Base-by-base conservation (phyloP, 192 early-diverging fungal genomes). In the Powellomyces hirtus region DNA sequence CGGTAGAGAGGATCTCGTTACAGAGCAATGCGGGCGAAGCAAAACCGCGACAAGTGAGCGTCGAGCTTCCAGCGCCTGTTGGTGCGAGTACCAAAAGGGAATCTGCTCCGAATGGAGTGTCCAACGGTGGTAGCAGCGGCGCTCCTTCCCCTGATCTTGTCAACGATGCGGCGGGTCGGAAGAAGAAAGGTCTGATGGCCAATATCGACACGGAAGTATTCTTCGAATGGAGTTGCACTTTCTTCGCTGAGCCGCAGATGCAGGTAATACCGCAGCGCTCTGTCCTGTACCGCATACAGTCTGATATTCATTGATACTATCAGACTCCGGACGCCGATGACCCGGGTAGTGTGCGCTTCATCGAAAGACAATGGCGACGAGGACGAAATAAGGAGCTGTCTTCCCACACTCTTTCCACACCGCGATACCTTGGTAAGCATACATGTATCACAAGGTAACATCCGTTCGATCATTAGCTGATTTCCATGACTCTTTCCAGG, bases 211-310 rank as follows among this genome's bases (percentile, higher is more conserved):
- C 89, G 35, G 75, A 82, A 1, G 73, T 73, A 7, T 90, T 95
- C 57, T 93, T 88, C 62, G 89, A 92, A 45, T 90, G 88, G 90
- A 90, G 89, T 71, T 90, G 91, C 64, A 89, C 92, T 73, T 95
- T 90, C 73, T 95, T 95, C 77, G 82, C 83, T 24, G 89, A 93
- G 70, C 90, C 93, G 26, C 93, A 95, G 72, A 95, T 93, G 87
- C 81, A 83, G 75, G 90, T 88, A n/a, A n/a, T n/a, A n/a, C n/a
- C n/a, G n/a, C 51, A 53, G 8, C 51, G 10, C 10, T 24, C 51
- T 22, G 22, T 22, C 10, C 10, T 44, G 42, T 10, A 44, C n/a
- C 11, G 42, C 42, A 44, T 10, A 44, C 10, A 44, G 42, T 38
- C 44, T 38, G 24, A 69, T n/a, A n/a, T n/a, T n/a, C n/a, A n/a